A percentile compares a stretch with the other conserved stretches of the same genome.
phyloP scores from a whole-genome alignment of 140 eudicot genomes.

The Bidens hawaiensis region DNA sequence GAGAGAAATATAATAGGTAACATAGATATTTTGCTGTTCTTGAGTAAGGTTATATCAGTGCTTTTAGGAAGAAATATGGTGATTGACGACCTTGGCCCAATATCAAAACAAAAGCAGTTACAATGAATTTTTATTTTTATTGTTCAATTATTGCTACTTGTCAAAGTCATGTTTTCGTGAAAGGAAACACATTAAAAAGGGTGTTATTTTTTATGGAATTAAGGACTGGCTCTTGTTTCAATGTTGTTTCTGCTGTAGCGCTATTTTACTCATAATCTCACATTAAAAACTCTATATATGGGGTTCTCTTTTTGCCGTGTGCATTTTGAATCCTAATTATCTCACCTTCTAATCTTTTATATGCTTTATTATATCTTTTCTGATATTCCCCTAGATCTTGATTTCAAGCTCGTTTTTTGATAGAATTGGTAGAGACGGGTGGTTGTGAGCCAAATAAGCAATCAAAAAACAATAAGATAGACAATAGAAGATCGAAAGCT shows the following conservation, averaged over 20 bases:
- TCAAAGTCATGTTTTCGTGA: neutral
- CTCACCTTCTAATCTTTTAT: neutral
- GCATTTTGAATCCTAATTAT: slow-evolving; percentile 8
- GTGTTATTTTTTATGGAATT: neutral
- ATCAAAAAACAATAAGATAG: too few relatives aligned
- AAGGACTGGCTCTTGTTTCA: neutral
- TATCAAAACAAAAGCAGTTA: neutral
- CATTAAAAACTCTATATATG: neutral
- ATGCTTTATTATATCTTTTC: too few relatives aligned
- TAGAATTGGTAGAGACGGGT: too few relatives aligned
- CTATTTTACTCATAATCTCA: neutral
- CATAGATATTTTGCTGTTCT: slow-evolving; percentile 4
- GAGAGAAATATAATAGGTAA: neutral
- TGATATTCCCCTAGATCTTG: too few relatives aligned
- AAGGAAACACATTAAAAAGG: neutral
- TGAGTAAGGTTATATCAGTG: neutral
- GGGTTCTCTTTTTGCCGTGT: slow-evolving; percentile 5
- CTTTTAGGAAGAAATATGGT: neutral
- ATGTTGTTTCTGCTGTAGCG: neutral
- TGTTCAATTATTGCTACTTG: neutral
- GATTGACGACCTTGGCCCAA: neutral
- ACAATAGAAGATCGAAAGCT: too few relatives aligned
- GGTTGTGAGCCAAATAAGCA: too few relatives aligned
- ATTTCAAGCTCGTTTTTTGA: too few relatives aligned
- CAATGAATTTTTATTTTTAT: neutral